These are phyloP conservation scores for Agapanthus africanus DNA, from an alignment of 106 monocot species.

Conservation along the genomic window DNA sequence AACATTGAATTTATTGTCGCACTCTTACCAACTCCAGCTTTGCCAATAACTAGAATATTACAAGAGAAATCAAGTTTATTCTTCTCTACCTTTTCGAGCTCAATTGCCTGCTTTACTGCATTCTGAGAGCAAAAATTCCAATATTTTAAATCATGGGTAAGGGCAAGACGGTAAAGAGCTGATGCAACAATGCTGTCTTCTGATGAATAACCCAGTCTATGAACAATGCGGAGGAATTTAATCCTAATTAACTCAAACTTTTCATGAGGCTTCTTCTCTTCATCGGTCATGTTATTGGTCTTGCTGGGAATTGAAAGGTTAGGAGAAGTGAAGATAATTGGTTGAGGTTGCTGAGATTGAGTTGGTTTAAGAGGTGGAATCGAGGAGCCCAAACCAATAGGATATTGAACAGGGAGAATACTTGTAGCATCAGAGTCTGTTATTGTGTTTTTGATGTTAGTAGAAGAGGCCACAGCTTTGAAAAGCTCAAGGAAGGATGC, in stretches of 20 bases:
- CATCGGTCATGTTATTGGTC: slow-evolving; percentile 57
- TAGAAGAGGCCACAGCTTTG: too few relatives aligned
- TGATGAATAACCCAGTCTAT: slow-evolving; percentile 53
- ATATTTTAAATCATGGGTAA: slow-evolving; percentile 38
- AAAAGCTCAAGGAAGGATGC: too few relatives aligned
- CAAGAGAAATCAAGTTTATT: not conserved
- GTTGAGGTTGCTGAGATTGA: too few relatives aligned
- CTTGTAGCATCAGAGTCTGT: too few relatives aligned
- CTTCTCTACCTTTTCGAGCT: not conserved
- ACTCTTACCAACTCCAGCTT: slow-evolving; percentile 7
- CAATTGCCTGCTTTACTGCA: too few relatives aligned
- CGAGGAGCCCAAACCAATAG: too few relatives aligned
- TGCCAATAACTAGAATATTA: slow-evolving; percentile 3
- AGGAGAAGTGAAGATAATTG: too few relatives aligned
- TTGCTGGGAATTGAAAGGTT: too few relatives aligned
- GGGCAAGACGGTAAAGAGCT: slow-evolving; percentile 65
- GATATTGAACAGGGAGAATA: too few relatives aligned
- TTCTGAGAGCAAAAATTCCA: too few relatives aligned
- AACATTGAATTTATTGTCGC: slow-evolving; percentile 6
- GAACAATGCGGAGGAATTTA: slow-evolving; percentile 47
- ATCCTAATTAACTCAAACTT: slow-evolving; percentile 76
- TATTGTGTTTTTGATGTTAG: too few relatives aligned
- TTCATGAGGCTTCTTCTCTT: slow-evolving; percentile 68
- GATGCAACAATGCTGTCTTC: slow-evolving; percentile 64
- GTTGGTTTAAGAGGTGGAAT: too few relatives aligned